Conservation (phyloP, 495 filamentous ascomycete genomes). For the Bacidia gigantensis region DNA sequence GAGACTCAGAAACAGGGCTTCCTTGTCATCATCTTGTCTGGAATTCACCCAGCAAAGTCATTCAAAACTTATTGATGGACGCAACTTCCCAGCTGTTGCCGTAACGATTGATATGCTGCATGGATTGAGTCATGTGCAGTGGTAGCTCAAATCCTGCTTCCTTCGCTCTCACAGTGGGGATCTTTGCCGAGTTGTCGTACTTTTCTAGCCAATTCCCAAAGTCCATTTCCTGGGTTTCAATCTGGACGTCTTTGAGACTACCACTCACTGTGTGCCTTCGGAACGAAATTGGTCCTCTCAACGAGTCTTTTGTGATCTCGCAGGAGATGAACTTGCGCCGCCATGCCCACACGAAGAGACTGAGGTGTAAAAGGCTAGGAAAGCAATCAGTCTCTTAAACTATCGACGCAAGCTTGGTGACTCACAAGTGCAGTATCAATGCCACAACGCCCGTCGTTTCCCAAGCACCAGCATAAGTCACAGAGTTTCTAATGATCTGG, state of each 20-base stretch:
- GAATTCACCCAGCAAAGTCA: no score
- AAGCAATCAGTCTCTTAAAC: no score
- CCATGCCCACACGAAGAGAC: slow-evolving; percentile 1
- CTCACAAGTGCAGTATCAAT: slow-evolving; percentile 1
- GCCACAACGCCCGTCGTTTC: slow-evolving; percentile 1
- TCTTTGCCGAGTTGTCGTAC: background rate
- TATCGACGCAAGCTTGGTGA: background rate
- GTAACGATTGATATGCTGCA: background rate
- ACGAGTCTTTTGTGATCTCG: background rate
- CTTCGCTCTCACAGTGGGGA: background rate
- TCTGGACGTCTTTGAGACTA: background rate
- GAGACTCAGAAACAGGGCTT: background rate
- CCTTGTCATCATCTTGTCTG: no score
- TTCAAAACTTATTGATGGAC: background rate
- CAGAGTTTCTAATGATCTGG: background rate
- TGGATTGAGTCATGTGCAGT: background rate
- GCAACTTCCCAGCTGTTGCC: slow-evolving; percentile 3
- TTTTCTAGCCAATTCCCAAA: background rate
- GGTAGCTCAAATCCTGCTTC: slow-evolving; percentile 2
- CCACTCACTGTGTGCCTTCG: background rate
- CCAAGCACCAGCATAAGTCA: background rate
- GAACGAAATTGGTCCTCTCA: background rate
- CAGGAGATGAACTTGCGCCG: background rate
- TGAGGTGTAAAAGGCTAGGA: background rate
- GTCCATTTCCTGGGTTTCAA: background rate